Evolutionary conservation across 768 basidiomycete species (phyloP), one percentile per base, ranked within the genome.

Genomic region (Mycena haematopus): DNA sequence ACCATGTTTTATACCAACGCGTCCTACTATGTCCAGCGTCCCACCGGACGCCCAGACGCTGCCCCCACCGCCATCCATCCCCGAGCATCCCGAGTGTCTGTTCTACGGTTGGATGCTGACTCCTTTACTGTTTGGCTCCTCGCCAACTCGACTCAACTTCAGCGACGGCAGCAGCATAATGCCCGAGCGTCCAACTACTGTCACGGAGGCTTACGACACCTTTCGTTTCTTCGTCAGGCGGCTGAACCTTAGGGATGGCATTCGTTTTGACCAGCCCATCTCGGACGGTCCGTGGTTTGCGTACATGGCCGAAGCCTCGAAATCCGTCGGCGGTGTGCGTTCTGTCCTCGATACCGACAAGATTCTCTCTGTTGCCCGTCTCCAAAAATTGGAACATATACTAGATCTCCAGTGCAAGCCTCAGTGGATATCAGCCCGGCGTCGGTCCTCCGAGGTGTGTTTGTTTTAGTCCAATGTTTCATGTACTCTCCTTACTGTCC

Each of bases 21-120:
- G 29, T 40, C 36, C 29, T n/a, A 46, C 46, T 44, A 10, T 35
- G 45, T 56, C 31, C 54, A 54, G 52, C 29, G 45, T 42, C 13
- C 44, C 54, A 35, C 31, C 1, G 29, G 54, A 56, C 35, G 54
- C 54, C 21, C 54, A 56, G 44, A 56, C 54, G 27, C 27, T 56
- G 46, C 54, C 54, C n/a, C 29, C 31, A 27, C 54, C 54, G 44
- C 54, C 54, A 25, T 22, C 33, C 44, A 19, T 31, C 40, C 53
- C 42, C 53, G 53, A 42, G 42, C 53, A 40, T n/a, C 53, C 53
- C 25, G 19, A 44, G 2, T 55, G 24, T 27, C 27, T 55, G 53
- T 44, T 55, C 40, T 55, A 55, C 21, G 53, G 53, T 19, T 45
- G 54, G 54, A 1, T 56, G 21, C 42, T 56, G 4, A 44, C 45